Conservation (phyloP, 352 stramenopile species). For the Globisporangium echinulatum region DNA sequence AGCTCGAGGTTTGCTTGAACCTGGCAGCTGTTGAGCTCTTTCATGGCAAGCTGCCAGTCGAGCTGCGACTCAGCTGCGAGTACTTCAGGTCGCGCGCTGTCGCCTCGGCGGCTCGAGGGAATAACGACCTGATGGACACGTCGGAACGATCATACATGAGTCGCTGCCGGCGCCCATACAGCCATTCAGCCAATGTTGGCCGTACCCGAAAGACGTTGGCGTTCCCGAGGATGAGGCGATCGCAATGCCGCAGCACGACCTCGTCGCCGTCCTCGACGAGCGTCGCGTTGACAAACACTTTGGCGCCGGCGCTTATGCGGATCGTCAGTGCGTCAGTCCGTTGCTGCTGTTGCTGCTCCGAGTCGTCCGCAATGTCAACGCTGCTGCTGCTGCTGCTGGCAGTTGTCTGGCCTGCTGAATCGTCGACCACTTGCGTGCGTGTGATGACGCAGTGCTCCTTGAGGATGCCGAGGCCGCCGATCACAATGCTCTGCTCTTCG, state of each 20-base stretch:
- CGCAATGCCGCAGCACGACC: slow-evolving; percentile 42
- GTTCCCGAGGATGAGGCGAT: slow-evolving; percentile 71
- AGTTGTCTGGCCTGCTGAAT: background rate
- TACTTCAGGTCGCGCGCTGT: slow-evolving; percentile 17
- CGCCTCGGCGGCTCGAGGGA: slow-evolving; percentile 22
- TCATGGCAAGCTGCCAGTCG: slow-evolving; percentile 75
- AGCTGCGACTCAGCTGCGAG: slow-evolving; percentile 42
- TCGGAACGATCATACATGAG: background rate
- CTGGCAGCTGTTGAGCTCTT: slow-evolving; percentile 76
- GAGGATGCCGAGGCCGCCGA: slow-evolving; percentile 70
- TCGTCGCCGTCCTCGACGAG: slow-evolving; percentile 28
- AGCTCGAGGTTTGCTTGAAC: slow-evolving; percentile 52
- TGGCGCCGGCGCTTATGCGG: slow-evolving; percentile 27
- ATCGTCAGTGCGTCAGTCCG: slow-evolving; percentile 23
- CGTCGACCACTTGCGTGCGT: background rate
- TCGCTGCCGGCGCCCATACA: no score
- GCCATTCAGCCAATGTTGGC: no score
- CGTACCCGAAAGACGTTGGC: slow-evolving; percentile 68
- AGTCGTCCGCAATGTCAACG: background rate
- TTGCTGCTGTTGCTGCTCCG: background rate
- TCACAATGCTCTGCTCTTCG: slow-evolving; percentile 67
- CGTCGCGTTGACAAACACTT: slow-evolving; percentile 72
- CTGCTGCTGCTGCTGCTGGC: background rate
- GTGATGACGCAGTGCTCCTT: slow-evolving; percentile 66
- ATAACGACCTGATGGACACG: slow-evolving; percentile 36